A percentile compares a stretch with the other conserved stretches of the same genome.
Conservation (phyloP, 345 rosid species). For the Chamaenerion angustifolium region DNA sequence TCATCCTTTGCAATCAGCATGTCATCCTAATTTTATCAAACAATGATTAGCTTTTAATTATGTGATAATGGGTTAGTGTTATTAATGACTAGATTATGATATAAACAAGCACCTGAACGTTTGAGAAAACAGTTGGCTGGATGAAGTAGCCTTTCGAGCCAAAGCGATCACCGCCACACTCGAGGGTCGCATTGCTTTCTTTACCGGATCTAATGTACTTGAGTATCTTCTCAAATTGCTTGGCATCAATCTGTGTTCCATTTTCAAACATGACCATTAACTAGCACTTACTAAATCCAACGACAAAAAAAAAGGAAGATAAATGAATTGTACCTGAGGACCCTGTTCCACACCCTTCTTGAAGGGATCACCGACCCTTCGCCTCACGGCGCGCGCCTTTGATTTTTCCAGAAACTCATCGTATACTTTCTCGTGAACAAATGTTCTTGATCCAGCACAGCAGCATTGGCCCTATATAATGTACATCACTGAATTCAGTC, state of each 20-base stretch:
- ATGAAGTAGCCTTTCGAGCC: constrained; percentile 76
- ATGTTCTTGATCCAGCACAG: constrained; percentile 93
- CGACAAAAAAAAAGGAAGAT: background rate
- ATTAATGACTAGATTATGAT: background rate
- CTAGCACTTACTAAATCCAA: no score
- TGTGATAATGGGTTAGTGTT: background rate
- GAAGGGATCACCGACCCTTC: constrained; percentile 90
- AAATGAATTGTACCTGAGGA: constrained; percentile 40
- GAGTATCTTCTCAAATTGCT: constrained; percentile 75
- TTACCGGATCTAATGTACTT: constrained; percentile 60
- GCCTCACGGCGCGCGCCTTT: constrained; percentile 63
- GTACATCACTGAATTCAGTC: no score
- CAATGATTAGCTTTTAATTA: background rate
- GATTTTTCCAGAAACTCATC: constrained; percentile 86
- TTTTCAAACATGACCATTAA: no score
- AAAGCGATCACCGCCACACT: constrained; percentile 72
- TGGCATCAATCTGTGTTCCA: constrained; percentile 41
- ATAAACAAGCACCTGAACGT: constrained; percentile 43
- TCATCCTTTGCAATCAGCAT: constrained; percentile 91
- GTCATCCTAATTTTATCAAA: constrained; percentile 35
- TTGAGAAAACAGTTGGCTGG: constrained; percentile 93
- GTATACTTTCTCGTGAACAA: constrained; percentile 65
- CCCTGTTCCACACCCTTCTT: constrained; percentile 81
- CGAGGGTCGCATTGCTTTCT: constrained; percentile 71
- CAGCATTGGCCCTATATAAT: constrained; percentile 85